Base-by-base conservation (phyloP, 371 early-diverging fungal genomes). In the Mortierella sp. region DNA sequence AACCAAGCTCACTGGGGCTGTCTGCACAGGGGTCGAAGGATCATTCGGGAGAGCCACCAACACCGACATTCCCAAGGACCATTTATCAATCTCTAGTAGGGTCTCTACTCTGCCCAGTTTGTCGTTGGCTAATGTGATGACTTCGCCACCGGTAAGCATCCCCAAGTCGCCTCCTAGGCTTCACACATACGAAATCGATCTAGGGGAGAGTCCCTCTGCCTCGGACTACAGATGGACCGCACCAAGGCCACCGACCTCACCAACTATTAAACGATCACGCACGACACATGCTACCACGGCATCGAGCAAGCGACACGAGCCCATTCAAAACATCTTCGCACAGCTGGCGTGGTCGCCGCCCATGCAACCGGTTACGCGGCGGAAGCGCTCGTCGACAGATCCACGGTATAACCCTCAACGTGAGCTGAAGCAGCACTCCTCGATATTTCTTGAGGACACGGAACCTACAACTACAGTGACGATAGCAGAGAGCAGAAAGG, bases 271-370 rank as follows among this genome's bases (percentile, higher is more conserved):
- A 48, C 13, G 5, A 5, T 8, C 5, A 48, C 13, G 34, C 24
- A 2, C 10, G 3, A 48, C 48, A 23, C 26, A 48, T 8, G 19
- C 45, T 43, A 9, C 45, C 16, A 3, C 16, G 16, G 9, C 19
- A 30, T 24, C 18, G 34, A 42, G 45, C 45, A 24, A 34, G 34
- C 34, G 7, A 10, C 7, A 7, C 34, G 8, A n/a, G 23, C 56
- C 65, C 13, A 38, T 19, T 12, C 10, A 38, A 13, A 68, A 47
- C 48, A 67, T 67, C 23, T 67, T 72, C 50, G 59, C 56, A 9
- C 67, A 58, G n/a, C 27, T 67, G 31, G 72, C 67, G 0, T 67
- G 62, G 55, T 72, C 72, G 0, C 72, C 72, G n/a, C 72, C 67
- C 18, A 28, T 49, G 1, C 43, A 41, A 5, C 46, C 50, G 14